phyloP scores from a whole-genome alignment of 768 basidiomycete genomes.

The Russula earlei region DNA sequence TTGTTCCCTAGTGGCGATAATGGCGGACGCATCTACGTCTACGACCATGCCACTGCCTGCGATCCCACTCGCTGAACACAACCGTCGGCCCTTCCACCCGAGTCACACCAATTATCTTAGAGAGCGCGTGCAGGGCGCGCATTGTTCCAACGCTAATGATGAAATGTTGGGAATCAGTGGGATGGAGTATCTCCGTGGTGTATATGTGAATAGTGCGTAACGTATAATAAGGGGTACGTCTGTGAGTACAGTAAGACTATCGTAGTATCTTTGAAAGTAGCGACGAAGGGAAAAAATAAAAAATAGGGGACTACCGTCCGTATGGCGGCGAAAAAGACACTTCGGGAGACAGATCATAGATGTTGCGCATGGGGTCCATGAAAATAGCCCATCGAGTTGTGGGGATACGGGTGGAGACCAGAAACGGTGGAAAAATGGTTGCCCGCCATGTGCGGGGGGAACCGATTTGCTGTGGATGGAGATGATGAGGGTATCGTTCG shows the following conservation, averaged over 20 bases:
- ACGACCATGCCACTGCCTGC: constrained; percentile 4
- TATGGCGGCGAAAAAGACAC: background rate
- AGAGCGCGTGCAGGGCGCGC: too few species aligned
- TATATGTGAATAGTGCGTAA: background rate
- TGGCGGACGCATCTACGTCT: constrained; percentile 17
- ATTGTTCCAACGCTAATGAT: background rate
- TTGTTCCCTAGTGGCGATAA: constrained; percentile 14
- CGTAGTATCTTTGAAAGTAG: background rate
- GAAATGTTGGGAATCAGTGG: too few species aligned
- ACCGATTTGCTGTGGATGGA: background rate
- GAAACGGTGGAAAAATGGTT: background rate
- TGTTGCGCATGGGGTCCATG: background rate
- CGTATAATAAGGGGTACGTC: background rate
- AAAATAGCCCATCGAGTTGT: background rate
- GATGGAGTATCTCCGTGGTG: background rate
- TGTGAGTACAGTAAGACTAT: background rate
- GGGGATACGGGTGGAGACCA: background rate
- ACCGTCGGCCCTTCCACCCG: background rate
- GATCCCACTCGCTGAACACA: background rate
- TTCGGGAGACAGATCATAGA: background rate
- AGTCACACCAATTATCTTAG: background rate
- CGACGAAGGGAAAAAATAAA: background rate
- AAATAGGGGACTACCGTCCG: background rate
- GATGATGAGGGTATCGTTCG: background rate
- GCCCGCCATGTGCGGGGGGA: background rate